Evolutionary conservation across 1,284 basidiomycete genomes (phyloP).

Genomic region (Sanguinoderma infundibulare): DNA sequence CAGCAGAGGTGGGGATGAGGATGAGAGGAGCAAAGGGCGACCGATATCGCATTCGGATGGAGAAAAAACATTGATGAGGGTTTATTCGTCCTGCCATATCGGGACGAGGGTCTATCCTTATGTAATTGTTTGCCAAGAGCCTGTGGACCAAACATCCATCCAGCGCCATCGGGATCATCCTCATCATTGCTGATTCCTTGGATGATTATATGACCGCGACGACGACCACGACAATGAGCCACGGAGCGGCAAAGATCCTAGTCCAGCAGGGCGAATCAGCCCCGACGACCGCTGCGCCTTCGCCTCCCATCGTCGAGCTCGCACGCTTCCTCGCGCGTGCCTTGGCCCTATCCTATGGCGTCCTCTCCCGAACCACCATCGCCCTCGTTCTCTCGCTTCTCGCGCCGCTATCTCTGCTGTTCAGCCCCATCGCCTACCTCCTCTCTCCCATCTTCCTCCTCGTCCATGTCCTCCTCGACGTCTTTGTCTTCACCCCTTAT

Average conservation of each 20-base stretch:
- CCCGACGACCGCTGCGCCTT: neutral
- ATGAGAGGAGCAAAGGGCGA: conserved; percentile 3
- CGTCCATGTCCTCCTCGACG: conserved; percentile 44
- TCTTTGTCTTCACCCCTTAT: conserved; percentile 53
- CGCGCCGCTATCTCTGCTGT: conserved; percentile 36
- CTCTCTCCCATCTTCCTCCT: conserved; percentile 54
- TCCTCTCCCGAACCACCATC: conserved; percentile 14
- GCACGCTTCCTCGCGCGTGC: conserved; percentile 17
- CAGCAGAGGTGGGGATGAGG: neutral
- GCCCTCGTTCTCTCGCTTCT: conserved; percentile 21
- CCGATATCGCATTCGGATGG: conserved; percentile 22
- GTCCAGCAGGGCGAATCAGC: neutral
- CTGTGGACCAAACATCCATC: conserved; percentile 7
- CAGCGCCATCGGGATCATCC: neutral
- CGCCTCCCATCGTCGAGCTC: conserved; percentile 30
- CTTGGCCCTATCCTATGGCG: conserved; percentile 16
- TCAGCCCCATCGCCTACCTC: conserved; percentile 48
- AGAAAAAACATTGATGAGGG: conserved; percentile 19
- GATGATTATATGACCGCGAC: too few relatives aligned
- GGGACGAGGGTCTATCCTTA: conserved; percentile 1
- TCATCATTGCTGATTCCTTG: neutral
- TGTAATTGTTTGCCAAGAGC: conserved; percentile 4
- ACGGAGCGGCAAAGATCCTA: neutral
- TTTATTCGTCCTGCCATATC: conserved; percentile 20
- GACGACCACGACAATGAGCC: conserved; percentile 4